Evolutionary conservation across 352 stramenopile genomes (phyloP).

Genomic region (Globisporangium paddicum): DNA sequence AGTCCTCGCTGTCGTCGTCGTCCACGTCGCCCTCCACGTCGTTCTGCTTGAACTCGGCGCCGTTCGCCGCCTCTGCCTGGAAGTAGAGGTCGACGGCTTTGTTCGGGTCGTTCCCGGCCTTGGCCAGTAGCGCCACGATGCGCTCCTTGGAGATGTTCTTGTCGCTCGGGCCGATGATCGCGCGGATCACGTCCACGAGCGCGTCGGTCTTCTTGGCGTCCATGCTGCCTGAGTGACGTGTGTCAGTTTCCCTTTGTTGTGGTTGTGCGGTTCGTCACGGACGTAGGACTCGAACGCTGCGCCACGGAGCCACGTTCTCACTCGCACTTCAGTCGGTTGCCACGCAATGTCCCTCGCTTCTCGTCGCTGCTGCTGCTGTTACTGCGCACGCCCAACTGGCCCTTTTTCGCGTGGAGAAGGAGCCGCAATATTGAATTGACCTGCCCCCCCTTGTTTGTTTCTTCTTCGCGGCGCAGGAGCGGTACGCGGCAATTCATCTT

Average conservation of each 20-base stretch:
- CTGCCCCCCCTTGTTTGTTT: conserved; percentile 3
- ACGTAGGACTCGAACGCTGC: background rate
- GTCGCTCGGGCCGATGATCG: conserved; percentile 63
- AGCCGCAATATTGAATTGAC: conserved; percentile 8
- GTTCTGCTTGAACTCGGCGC: conserved; percentile 36
- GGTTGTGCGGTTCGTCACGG: background rate
- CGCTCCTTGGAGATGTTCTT: conserved; percentile 47
- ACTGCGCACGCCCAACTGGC: conserved; percentile 14
- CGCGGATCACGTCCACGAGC: conserved; percentile 74
- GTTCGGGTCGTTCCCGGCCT: conserved; percentile 70
- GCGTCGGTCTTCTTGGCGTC: conserved; percentile 49
- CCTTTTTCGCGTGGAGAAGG: conserved; percentile 22
- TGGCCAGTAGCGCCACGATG: conserved; percentile 55
- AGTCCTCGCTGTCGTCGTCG: conserved; percentile 18
- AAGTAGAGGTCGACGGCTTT: conserved; percentile 83
- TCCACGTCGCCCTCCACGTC: conserved; percentile 47
- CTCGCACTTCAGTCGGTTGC: background rate
- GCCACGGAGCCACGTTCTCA: background rate
- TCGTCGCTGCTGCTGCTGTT: background rate
- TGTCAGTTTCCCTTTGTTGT: background rate
- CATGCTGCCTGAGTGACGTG: conserved; percentile 18
- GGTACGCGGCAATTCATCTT: background rate
- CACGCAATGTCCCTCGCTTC: conserved; percentile 1
- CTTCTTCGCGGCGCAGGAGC: conserved; percentile 3
- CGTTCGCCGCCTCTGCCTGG: conserved; percentile 46